phyloP scores from a whole-genome alignment of 192 early-diverging fungal genomes.

The Coemansia sp. region DNA sequence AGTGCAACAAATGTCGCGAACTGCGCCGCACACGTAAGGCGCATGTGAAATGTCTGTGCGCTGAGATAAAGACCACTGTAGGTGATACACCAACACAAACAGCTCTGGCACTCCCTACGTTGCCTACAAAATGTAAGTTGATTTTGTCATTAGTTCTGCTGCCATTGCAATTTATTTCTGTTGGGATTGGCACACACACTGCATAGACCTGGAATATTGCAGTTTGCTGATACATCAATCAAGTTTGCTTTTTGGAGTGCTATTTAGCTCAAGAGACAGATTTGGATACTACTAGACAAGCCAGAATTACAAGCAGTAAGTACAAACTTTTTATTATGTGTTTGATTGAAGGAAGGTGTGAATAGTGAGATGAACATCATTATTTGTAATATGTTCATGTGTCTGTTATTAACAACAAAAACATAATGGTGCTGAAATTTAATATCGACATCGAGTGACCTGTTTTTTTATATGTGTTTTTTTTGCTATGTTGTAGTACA shows the following conservation, averaged over 20 bases:
- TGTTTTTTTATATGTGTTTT: too few relatives aligned
- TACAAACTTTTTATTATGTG: too few relatives aligned
- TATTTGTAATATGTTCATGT: background rate
- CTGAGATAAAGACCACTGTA: constrained; percentile 18
- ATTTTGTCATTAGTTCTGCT: background rate
- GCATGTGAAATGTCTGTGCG: constrained; percentile 72
- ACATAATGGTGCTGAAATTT: too few relatives aligned
- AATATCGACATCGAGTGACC: too few relatives aligned
- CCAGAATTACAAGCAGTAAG: too few relatives aligned
- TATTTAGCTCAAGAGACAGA: background rate
- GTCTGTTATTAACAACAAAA: too few relatives aligned
- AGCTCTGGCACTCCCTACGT: background rate
- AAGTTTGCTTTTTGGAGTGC: too few relatives aligned
- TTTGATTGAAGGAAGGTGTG: too few relatives aligned
- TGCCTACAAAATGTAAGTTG: constrained; percentile 13
- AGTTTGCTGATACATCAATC: background rate
- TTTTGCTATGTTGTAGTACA: constrained; percentile 27
- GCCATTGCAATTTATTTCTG: background rate
- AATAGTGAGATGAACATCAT: background rate
- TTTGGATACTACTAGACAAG: too few relatives aligned
- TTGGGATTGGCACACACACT: background rate
- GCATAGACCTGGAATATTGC: background rate
- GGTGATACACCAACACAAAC: background rate
- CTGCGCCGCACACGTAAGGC: constrained; percentile 63
- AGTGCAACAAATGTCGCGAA: constrained; percentile 71